Conservation (phyloP, 257 asterid genomes). For the Marsdenia floribunda region DNA sequence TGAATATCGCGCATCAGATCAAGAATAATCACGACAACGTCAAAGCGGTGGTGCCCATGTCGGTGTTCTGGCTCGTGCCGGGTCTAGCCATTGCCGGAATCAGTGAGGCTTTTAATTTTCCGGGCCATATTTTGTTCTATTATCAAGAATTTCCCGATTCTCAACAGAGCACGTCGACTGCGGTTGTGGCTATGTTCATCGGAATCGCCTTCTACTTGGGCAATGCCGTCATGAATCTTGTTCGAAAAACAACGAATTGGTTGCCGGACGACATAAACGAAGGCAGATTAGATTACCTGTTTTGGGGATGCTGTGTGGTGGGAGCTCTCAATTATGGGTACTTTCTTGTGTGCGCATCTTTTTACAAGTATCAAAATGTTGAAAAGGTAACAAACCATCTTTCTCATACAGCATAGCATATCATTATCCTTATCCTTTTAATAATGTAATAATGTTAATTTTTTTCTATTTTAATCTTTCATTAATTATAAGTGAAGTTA, state of each 20-base stretch:
- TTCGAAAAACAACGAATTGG: slow-evolving; percentile 43
- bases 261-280: slow-evolving; percentile 55
- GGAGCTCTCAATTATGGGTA: slow-evolving; percentile 46
- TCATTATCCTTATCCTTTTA: no score
- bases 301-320: slow-evolving; percentile 49
- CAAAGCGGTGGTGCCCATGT: slow-evolving; percentile 18
- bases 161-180: slow-evolving; percentile 30
- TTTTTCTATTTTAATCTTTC: no score
- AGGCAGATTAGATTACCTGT: slow-evolving; percentile 66
- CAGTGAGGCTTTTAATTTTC: slow-evolving; percentile 34
- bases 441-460: no score
- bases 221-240: slow-evolving; percentile 25
- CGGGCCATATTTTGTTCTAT: slow-evolving; percentile 28
- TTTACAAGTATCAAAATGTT: slow-evolving; percentile 24
- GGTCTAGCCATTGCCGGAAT: slow-evolving; percentile 31
- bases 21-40: slow-evolving; percentile 2
- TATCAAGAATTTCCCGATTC: slow-evolving; percentile 34
- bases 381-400: slow-evolving; percentile 9
- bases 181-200: slow-evolving; percentile 25
- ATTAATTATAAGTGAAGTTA: no score
- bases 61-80: slow-evolving; percentile 35
- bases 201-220: slow-evolving; percentile 31
- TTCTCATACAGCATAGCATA: no score
- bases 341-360: slow-evolving; percentile 36
- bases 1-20: background rate